phyloP scores from a whole-genome alignment of 768 basidiomycete genomes.

The Panaeolus cyanescens region DNA sequence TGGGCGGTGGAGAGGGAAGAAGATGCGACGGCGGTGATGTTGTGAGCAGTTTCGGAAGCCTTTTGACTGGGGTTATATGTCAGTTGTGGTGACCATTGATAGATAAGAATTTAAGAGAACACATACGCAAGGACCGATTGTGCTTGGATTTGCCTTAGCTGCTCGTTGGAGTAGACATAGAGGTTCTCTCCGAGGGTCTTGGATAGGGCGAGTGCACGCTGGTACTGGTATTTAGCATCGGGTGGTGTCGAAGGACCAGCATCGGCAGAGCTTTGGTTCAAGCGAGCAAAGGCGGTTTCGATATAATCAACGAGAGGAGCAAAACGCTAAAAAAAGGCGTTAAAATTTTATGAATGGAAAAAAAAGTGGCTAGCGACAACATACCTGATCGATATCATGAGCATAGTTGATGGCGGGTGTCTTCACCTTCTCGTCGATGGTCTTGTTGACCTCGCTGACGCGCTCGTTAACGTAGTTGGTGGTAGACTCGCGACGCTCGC shows the following conservation, averaged over 20 bases:
- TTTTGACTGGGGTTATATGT: constrained; percentile 50
- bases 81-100: constrained; percentile 5
- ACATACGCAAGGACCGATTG: constrained; percentile 69
- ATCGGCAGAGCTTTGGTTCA: constrained; percentile 44
- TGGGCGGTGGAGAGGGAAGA: constrained; percentile 57
- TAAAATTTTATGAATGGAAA: constrained; percentile 1
- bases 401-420: constrained; percentile 63
- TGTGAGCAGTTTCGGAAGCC: constrained; percentile 67
- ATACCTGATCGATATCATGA: constrained; percentile 73
- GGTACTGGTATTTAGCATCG: constrained; percentile 74
- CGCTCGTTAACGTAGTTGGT: constrained; percentile 42
- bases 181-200: constrained; percentile 64
- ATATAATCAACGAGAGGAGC: constrained; percentile 77
- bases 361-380: constrained; percentile 20
- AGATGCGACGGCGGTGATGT: constrained; percentile 61
- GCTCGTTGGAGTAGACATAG: constrained; percentile 67
- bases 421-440: constrained; percentile 65
- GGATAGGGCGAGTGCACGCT: constrained; percentile 70
- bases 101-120: neutral
- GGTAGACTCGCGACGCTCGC: constrained; percentile 55
- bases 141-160: constrained; percentile 67
- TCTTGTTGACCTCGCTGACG: constrained; percentile 51
- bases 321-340: constrained; percentile 47
- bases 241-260: constrained; percentile 47
- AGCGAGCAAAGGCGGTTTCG: constrained; percentile 52